Evolutionary conservation across 2,329 filamentous ascomycete species (phyloP), one percentile per base, ranked within the genome.

Genomic region (Fusarium avenaceum): DNA sequence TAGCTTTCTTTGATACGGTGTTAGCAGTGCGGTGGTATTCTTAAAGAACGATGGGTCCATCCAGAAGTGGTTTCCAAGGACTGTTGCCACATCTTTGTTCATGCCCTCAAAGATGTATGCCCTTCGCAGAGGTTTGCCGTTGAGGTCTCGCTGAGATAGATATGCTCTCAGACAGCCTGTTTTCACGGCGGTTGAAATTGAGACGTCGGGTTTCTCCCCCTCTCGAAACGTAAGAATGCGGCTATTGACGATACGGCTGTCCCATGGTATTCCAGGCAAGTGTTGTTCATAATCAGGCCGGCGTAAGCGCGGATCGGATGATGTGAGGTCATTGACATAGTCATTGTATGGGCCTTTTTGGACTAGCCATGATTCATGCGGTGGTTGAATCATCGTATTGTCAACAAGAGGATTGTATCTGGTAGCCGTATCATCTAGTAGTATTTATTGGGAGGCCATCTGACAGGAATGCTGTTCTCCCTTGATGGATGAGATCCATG

Each of bases 31-130:
- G 43, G 22, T 55, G n/a, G 9, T 55, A 55, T 20, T 55, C 20
- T 4, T 9, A 15, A 55, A 55, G 2, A 55, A 26, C 5, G 52
- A 32, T 11, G 52, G 52, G 4, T 48, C n/a, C 8, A 55, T 47
- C 20, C 11, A 17, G 13, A 55, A 55, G 14, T 40, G 43, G 15
- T 48, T 40, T 4, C 52, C 52, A 11, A 55, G 52, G n/a, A 55
- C 26, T 14, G 43, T 48, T 13, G 52, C 52, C 7, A 55, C 26
- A 14, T 48, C 43, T 20, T 8, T 55, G 11, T 55, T 55, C 52
- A 55, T 55, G 5, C 45, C 45, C 20, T 55, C 52, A 19, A 55
- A 55, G 7, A 55, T 22, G 8, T 55, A 55, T 1, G 26, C 52
- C 10, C 26, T 48, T 24, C 43, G 24, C 4, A 24, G 19, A 24